Conservation (phyloP, 257 asterid genomes). For the Oldenlandia corymbosa region DNA sequence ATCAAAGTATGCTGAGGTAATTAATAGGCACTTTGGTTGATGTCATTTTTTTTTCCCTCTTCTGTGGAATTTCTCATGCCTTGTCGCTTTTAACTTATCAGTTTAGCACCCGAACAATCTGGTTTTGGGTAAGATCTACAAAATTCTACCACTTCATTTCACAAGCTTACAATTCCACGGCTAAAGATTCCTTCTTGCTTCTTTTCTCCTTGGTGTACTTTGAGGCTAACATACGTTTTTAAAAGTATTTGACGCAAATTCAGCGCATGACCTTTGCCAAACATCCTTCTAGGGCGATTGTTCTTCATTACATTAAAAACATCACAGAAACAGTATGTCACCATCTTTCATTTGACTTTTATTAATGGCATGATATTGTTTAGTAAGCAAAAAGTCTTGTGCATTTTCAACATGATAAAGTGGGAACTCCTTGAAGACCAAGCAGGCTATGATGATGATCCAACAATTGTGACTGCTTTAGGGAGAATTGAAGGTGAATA, state of each 20-base stretch:
- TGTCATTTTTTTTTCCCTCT: too few relatives aligned
- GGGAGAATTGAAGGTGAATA: too few relatives aligned
- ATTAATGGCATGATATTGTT: neutral
- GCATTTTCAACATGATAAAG: conserved; percentile 16
- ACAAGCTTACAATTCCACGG: neutral
- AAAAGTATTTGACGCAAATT: conserved; percentile 40
- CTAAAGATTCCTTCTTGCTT: too few relatives aligned
- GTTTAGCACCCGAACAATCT: too few relatives aligned
- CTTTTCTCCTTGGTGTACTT: conserved; percentile 5
- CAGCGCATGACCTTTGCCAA: conserved; percentile 43
- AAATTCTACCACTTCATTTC: neutral
- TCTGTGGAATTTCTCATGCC: too few relatives aligned
- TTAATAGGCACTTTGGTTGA: neutral
- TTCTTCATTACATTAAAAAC: conserved; percentile 41
- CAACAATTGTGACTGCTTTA: too few relatives aligned
- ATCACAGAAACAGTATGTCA: conserved; percentile 39
- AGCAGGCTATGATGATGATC: conserved; percentile 46
- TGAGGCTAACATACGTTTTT: conserved; percentile 40
- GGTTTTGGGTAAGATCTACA: neutral
- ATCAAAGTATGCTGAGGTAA: conserved; percentile 35
- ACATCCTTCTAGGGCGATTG: conserved; percentile 44
- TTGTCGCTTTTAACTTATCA: neutral
- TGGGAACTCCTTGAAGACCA: conserved; percentile 48
- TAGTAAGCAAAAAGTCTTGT: conserved; percentile 3
- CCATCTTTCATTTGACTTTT: neutral